These are phyloP conservation scores for Russula griseocarnosa DNA, from an alignment of 768 basidiomycete species.

Conservation along the genomic window DNA sequence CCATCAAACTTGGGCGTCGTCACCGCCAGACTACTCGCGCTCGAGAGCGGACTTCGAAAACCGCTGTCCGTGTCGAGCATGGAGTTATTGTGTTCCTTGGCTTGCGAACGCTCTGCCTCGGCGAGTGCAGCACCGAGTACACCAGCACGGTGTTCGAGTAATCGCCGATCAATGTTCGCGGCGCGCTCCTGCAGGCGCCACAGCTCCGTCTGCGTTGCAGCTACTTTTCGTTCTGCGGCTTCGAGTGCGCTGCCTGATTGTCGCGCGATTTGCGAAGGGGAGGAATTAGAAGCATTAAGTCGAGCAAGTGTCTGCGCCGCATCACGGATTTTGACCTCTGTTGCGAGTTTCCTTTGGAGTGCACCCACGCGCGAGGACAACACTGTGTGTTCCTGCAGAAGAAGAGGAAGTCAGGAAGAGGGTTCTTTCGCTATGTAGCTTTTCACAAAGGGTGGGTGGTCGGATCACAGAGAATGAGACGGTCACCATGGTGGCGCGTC, in stretches of 20 bases:
- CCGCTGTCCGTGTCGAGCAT: conserved; percentile 36
- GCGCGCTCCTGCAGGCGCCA: conserved; percentile 62
- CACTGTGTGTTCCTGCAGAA: conserved; percentile 65
- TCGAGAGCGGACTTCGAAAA: conserved; percentile 31
- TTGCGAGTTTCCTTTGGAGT: conserved; percentile 65
- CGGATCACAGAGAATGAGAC: background rate
- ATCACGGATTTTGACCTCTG: conserved; percentile 86
- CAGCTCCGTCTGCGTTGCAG: conserved; percentile 64
- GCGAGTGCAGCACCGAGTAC: conserved; percentile 67
- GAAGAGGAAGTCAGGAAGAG: conserved; percentile 17
- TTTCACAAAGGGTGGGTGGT: background rate
- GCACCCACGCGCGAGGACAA: conserved; percentile 63
- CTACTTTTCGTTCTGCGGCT: conserved; percentile 68
- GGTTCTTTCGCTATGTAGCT: no score
- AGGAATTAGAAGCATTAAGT: conserved; percentile 46
- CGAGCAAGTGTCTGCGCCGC: conserved; percentile 72
- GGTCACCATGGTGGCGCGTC: background rate
- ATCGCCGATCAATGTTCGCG: conserved; percentile 54
- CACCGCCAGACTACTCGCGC: conserved; percentile 35
- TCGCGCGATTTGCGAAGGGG: conserved; percentile 54
- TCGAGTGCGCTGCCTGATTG: conserved; percentile 69
- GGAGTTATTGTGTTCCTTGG: conserved; percentile 53
- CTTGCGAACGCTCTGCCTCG: conserved; percentile 18
- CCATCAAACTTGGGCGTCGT: conserved; percentile 68
- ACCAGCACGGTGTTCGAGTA: conserved; percentile 80